These are phyloP conservation scores for Zygnema circumcarinatum DNA, from an alignment of 139 green algal genomes.

Conservation along the genomic window DNA sequence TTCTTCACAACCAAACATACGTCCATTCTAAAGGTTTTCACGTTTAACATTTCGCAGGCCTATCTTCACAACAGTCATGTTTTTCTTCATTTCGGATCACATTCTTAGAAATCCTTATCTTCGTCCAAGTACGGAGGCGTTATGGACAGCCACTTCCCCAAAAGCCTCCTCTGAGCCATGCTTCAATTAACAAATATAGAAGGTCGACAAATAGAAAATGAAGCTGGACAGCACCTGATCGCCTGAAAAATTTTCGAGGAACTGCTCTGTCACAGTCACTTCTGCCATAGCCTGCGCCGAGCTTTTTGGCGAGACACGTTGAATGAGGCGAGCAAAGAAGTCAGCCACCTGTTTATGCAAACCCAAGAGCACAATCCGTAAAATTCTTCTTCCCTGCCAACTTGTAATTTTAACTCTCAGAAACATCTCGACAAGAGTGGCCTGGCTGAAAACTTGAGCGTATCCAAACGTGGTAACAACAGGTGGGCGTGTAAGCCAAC, in stretches of 20 bases:
- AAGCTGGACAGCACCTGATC: constrained; percentile 90
- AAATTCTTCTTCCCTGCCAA: background rate
- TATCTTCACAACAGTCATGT: background rate
- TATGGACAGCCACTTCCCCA: no score
- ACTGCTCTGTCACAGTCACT: constrained; percentile 84
- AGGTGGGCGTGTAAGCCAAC: no score
- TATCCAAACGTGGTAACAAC: no score
- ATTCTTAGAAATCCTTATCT: no score
- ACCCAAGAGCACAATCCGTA: background rate
- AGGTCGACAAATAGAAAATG: no score
- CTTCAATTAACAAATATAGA: no score
- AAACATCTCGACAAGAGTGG: constrained; percentile 8
- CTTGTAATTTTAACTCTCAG: constrained; percentile 5
- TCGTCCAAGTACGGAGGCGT: no score
- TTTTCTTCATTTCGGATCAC: no score
- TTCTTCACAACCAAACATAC: background rate
- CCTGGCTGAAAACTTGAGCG: background rate
- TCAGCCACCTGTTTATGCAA: constrained; percentile 42
- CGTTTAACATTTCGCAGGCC: background rate
- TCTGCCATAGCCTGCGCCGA: constrained; percentile 83
- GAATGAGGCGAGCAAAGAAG: constrained; percentile 91
- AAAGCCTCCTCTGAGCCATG: no score
- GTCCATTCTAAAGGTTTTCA: background rate
- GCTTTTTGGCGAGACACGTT: constrained; percentile 88
- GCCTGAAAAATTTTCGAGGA: constrained; percentile 95